Base-by-base conservation (phyloP, 2,329 filamentous ascomycete genomes). In the Pseudopyricularia cyperi region DNA sequence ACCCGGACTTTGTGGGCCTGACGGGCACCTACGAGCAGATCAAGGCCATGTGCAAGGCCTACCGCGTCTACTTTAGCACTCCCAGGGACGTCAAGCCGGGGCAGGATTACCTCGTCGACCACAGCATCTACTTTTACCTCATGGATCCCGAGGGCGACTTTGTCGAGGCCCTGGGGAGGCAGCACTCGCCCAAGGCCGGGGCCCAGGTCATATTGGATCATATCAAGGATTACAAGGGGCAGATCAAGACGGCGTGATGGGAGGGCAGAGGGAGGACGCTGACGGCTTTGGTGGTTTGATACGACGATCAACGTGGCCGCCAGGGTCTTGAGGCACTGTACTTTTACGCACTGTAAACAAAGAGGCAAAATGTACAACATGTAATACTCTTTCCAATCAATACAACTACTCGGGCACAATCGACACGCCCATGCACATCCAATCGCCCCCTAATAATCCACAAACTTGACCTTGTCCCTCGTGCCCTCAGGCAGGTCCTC, bases 131-230 rank as follows among this genome's bases (percentile, higher is more conserved):
- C 75, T 98, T 98, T 63, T 98, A 98, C 68, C 71, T 98, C 59
- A 98, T 98, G 93, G 93, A 97, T 66, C 93, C 93, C 0, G 90
- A 97, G 60, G 91, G 91, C 19, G 90, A 98, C 66, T 98, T 98
- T 67, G 91, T 98, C 28, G 94, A 98, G 72, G 94, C 90, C 12
- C 83, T 98, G 62, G 93, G 93, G 17, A 77, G 93, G 56, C 93
- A 98, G 70, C 90, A 97, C 69, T 95, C 88, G 42, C 88, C 91
- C 1, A 84, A 93, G 56, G 80, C 88, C 61, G 93, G 84, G 1
- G 87, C 90, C 7, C 83, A 82, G 68, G 73, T 96, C 53, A 96
- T 98, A 52, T 68, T 85, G 55, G 83, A 86, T 56, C 93, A 98
- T 68, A 85, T 97, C 65, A 84, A 83, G 61, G 77, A 80, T 53